phyloP scores from a whole-genome alignment of 306 rosid genomes.

The Spatholobus suberectus region DNA sequence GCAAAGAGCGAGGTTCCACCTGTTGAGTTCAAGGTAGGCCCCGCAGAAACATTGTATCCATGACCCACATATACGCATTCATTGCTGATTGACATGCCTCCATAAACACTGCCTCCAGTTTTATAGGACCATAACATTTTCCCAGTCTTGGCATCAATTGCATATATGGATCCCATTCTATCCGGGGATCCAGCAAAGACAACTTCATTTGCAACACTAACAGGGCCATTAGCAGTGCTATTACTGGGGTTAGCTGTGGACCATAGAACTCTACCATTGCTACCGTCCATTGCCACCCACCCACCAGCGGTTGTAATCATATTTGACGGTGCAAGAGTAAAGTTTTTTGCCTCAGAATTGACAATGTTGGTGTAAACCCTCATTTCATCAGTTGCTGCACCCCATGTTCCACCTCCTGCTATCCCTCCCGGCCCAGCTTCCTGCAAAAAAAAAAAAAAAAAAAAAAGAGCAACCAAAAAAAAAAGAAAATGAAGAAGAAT shows the following conservation, averaged over 20 bases:
- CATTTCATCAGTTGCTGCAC: constrained; percentile 66
- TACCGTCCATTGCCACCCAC: constrained; percentile 75
- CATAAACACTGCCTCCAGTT: constrained; percentile 62
- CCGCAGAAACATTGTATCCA: constrained; percentile 49
- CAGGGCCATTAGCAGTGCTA: constrained; percentile 52
- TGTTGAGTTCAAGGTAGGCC: constrained; percentile 7
- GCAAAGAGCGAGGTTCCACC: constrained; percentile 61
- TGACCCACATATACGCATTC: constrained; percentile 67
- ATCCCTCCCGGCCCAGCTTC: not conserved
- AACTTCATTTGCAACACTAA: constrained; percentile 69
- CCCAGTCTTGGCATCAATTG: constrained; percentile 54
- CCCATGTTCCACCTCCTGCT: constrained; percentile 69
- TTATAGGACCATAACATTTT: constrained; percentile 55
- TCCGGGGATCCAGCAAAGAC: constrained; percentile 62
- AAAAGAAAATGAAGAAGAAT: too few species aligned
- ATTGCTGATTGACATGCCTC: constrained; percentile 61
- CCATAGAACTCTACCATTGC: constrained; percentile 59
- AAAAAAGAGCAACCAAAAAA: too few species aligned
- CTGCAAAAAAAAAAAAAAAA: too few species aligned
- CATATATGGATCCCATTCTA: constrained; percentile 54
- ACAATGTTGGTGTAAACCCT: constrained; percentile 65
- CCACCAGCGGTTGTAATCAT: constrained; percentile 58
- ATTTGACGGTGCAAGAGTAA: constrained; percentile 62
- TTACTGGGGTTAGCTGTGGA: constrained; percentile 51
- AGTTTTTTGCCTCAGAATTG: constrained; percentile 51